Evolutionary conservation across 257 asterid genomes (phyloP), one percentile per base, ranked within the genome.

Genomic region (Misopates orontium): DNA sequence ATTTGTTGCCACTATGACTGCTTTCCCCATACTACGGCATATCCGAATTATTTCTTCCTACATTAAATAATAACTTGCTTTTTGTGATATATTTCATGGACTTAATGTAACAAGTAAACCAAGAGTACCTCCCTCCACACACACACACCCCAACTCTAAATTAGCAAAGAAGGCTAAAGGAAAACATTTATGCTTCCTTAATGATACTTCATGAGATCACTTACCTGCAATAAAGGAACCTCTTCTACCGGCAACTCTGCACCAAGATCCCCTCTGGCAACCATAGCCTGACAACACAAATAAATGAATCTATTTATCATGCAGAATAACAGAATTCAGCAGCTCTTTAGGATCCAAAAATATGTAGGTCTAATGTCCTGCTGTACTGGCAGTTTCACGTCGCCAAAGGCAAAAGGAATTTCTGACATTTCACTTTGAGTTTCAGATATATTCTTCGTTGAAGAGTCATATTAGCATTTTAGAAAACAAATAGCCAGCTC

Each of bases 191-290:
- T 3, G 41, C 42, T 40, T 20, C 45, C 32, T 41, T 11, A n/a
- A 25, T 41, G 41, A 61, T 6, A 42, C 52, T 54, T 66, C 41
- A 25, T 17, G 55, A 25, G n/a, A n/a, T n/a, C n/a, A 40, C 40
- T 60, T 79, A 89, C 97, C 98, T 92, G 98, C 90, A 92, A 82
- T 73, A 92, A 63, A 62, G 97, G 98, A 77, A 89, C 98, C 80
- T 92, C 98, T 80, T 92, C 98, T 56, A 92, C 79, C 47, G 98
- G 98, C 76, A 91, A 71, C 85, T 89, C 96, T 36, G 97, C 97
- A 62, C 98, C 98, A 68, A 92, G 98, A 82, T 92, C 98, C 56
- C 98, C 98, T 82, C 98, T 87, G 56, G 96, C 96, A 81, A 92
- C 98, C 97, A 92, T 92, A 63, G 98, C 98, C 97, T 89, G 73